Base-by-base conservation (phyloP, 192 early-diverging fungal genomes). In the Backusella circina region DNA sequence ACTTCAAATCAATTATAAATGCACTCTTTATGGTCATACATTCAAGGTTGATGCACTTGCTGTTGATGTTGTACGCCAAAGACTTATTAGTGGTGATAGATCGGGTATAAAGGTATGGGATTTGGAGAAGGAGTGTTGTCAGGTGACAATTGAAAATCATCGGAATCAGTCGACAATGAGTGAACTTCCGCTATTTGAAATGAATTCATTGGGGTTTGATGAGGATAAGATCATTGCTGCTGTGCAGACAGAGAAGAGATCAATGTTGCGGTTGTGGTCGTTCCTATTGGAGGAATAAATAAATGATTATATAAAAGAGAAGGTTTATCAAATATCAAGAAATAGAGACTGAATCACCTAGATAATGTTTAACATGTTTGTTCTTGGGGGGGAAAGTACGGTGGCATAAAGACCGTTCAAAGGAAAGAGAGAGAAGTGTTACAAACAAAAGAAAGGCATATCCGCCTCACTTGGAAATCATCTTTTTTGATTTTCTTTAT, bases 41-140 rank as follows among this genome's bases (percentile, higher is more conserved):
- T 83, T 82, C 33, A 79, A 77, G 10, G 87, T 88, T 1, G 81
- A 67, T 36, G 79, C 82, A n/a, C 72, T 88, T n/a, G 84, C 85
- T 9, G 33, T 88, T n/a, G 82, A 87, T 54, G 75, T 30, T n/a
- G 36, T 33, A 18, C 71, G 73, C 13, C 76, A 80, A 67, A 47
- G 81, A 15, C 64, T 88, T 6, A 84, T 83, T 18, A 83, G 84
- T 54, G 84, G 80, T 10, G 79, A 82, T 70, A 72, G 85, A 54
- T 64, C 79, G 13, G 80, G 84, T n/a, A 78, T 87, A 18, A 85
- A 84, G 39, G 72, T 88, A 12, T 88, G 87, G 87, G 78, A 85
- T 61, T 75, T 86, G 6, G 67, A 47, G 18, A 68, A 68, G 36
- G 33, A 36, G 21, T 0, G 67, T 36, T 68, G 67, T 26, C 67